A percentile compares a stretch with the other conserved stretches of the same genome.
Conservation (phyloP, 148 eudicot genomes). For the Rhododendron vialii region DNA sequence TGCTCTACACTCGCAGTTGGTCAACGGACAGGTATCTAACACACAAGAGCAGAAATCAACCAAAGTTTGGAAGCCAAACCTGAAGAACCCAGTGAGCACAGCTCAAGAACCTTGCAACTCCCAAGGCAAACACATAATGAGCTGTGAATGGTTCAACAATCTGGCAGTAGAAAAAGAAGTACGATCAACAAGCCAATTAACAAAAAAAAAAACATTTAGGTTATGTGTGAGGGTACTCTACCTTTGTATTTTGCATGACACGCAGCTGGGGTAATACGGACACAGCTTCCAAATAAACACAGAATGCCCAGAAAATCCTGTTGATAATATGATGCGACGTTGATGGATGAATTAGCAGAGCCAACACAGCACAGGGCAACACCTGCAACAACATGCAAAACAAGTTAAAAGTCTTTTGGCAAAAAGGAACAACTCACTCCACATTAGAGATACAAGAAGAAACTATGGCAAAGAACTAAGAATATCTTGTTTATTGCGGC, state of each 20-base stretch:
- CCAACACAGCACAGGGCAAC: conserved; percentile 57
- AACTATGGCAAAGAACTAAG: neutral
- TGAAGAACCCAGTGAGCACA: conserved; percentile 98
- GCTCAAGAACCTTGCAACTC: conserved; percentile 89
- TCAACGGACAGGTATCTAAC: neutral
- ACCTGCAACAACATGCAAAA: conserved; percentile 15
- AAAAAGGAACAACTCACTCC: neutral
- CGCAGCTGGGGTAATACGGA: conserved; percentile 77
- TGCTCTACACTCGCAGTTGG: neutral
- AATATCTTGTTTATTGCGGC: neutral
- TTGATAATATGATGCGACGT: conserved; percentile 63
- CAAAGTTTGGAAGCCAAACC: conserved; percentile 39
- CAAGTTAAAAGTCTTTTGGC: neutral
- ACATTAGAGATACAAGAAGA: neutral
- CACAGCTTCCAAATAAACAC: conserved; percentile 78
- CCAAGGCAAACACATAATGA: conserved; percentile 90
- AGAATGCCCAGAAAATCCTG: conserved; percentile 65
- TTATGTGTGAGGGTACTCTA: conserved; percentile 11
- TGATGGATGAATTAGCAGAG: conserved; percentile 62
- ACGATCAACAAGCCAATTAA: neutral
- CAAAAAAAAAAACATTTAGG: neutral
- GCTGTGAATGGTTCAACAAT: conserved; percentile 97
- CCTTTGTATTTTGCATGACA: conserved; percentile 95
- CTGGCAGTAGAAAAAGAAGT: conserved; percentile 32
- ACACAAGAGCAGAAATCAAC: neutral